Base-by-base conservation (phyloP, 805 yeast genomes). In the Yamadazyma paraphyllophila region DNA sequence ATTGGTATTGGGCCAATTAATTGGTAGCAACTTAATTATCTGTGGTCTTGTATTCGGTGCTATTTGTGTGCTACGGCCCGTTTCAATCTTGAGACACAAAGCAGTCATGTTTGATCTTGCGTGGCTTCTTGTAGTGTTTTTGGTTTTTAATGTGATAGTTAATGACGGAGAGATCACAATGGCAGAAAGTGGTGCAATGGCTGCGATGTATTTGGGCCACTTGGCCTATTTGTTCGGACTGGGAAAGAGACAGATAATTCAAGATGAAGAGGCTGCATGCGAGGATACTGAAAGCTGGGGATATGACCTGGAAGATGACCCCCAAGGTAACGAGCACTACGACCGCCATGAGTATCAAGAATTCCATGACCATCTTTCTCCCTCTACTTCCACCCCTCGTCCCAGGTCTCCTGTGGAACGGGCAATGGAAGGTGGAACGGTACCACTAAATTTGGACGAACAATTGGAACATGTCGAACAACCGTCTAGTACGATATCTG, bases 1-100 rank as follows among this genome's bases (percentile, higher is more conserved):
- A 31, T 49, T 70, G 15, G 66, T 67, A 3, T 45, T 70, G 26
- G 74, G 74, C 3, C 74, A 70, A 47, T 48, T 67, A 6, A 55
- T 68, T 5, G 74, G 76, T 1, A 62, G 71, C 2, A 60, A 58
- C 10, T 45, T 65, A 2, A 62, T 70, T 10, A 59, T 65, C 35
- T 59, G 67, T 41, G 60, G 69, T 1, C 48, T 70, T 1, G 58
- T 67, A 1, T 54, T 70, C n/a, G 74, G 74, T 0, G 25, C 60
- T 5, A 70, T 70, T 11, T 47, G 64, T 46, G 26, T 54, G 43
- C 25, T 45, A 40, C 47, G 47, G 7, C 66, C 70, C 6, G 61
- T 63, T 40, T 38, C 48, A n/a, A 52, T 67, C 1, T 41, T 29
- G 6, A 48, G 56, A 38, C 54, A 50, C 31, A 52, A 49, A 24